A percentile compares a stretch with the other conserved stretches of the same genome.
Evolutionary conservation across 345 rosid species (phyloP).

Genomic region (Arabidopsis arenosa): DNA sequence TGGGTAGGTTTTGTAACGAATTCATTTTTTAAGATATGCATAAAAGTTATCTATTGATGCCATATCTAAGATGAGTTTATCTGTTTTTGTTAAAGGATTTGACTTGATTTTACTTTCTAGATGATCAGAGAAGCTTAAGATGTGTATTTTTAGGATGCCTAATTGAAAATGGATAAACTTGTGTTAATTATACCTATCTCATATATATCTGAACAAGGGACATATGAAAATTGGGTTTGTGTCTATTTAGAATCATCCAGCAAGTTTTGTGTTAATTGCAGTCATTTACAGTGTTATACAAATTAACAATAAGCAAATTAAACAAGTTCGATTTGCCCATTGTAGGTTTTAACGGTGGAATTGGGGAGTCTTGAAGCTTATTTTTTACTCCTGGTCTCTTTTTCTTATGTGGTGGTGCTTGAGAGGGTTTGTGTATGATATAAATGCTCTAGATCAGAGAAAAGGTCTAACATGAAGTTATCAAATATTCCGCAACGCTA

Average conservation of each 20-base stretch:
- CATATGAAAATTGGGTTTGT: background rate
- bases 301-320: background rate
- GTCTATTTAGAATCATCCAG: background rate
- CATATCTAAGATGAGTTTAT: conserved; percentile 5
- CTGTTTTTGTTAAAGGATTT: background rate
- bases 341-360: conserved; percentile 29
- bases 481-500: conserved; percentile 78
- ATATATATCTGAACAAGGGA: background rate
- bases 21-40: no score
- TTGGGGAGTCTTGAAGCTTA: conserved; percentile 18
- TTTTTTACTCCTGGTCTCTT: conserved; percentile 12
- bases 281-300: no score
- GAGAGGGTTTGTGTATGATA: conserved; percentile 34
- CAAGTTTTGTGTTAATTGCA: background rate
- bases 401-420: conserved; percentile 44
- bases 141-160: background rate
- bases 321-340: background rate
- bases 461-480: conserved; percentile 54
- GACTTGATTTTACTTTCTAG: conserved; percentile 16
- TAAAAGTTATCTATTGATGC: background rate
- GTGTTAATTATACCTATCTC: background rate
- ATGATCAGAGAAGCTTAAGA: conserved; percentile 1
- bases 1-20: background rate
- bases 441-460: conserved; percentile 21
- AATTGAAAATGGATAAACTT: background rate